Conservation (phyloP, 2,329 filamentous ascomycete genomes). For the Fusarium odoratissimum region DNA sequence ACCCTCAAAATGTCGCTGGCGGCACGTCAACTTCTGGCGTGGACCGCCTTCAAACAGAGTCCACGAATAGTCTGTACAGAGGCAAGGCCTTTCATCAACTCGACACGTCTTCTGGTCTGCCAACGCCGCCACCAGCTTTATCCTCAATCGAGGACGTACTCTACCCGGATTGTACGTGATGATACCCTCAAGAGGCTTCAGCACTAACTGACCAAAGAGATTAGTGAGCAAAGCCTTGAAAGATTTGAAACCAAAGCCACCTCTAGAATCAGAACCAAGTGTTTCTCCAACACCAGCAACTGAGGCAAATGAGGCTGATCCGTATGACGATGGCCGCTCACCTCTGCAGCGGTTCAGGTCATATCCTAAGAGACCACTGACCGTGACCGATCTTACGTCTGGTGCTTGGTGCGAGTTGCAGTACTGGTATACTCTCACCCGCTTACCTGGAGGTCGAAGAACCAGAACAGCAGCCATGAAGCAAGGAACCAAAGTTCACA, state of each 20-base stretch:
- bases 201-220: conserved; percentile 73
- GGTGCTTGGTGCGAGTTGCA: conserved; percentile 97
- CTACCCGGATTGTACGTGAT: conserved; percentile 66
- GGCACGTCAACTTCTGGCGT: neutral
- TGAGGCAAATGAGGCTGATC: conserved; percentile 12
- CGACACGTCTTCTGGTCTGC: neutral
- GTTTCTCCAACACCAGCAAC: conserved; percentile 11
- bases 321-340: conserved; percentile 53
- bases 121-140: conserved; percentile 12
- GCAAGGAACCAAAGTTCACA: conserved; percentile 81
- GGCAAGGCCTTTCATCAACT: conserved; percentile 3
- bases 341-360: conserved; percentile 84
- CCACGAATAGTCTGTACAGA: conserved; percentile 6
- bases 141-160: conserved; percentile 47
- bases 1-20: conserved; percentile 16
- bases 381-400: conserved; percentile 87
- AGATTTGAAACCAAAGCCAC: conserved; percentile 30
- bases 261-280: conserved; percentile 27
- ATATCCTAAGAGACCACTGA: conserved; percentile 80
- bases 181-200: conserved; percentile 8
- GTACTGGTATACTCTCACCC: conserved; percentile 87
- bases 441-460: conserved; percentile 76
- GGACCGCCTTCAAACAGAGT: conserved; percentile 3
- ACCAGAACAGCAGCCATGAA: conserved; percentile 85
- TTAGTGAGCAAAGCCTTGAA: conserved; percentile 66